Conservation (phyloP, 2,329 filamentous ascomycete species). For the Polytolypa hystricis region DNA sequence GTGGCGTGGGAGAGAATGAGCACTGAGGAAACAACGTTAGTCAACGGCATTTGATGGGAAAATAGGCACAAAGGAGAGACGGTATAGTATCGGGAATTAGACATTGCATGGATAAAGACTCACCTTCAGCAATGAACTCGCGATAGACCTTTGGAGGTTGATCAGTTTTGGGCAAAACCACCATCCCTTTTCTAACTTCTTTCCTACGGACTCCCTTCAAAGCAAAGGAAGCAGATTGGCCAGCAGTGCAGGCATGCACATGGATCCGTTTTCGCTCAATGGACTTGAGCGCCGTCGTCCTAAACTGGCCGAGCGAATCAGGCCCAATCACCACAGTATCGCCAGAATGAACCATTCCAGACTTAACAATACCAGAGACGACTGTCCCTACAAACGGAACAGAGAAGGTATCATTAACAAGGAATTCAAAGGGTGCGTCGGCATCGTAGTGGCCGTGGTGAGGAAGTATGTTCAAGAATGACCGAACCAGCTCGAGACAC, state of each 20-base stretch:
- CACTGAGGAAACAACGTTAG: slow-evolving; percentile 39
- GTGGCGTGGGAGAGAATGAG: slow-evolving; percentile 92
- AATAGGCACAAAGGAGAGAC: neutral
- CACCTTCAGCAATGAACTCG: slow-evolving; percentile 70
- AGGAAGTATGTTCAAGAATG: slow-evolving; percentile 88
- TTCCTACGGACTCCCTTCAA: slow-evolving; percentile 77
- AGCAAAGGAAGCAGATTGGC: slow-evolving; percentile 86
- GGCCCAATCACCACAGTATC: slow-evolving; percentile 83
- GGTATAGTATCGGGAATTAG: neutral
- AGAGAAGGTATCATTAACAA: slow-evolving; percentile 95
- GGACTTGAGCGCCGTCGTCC: slow-evolving; percentile 71
- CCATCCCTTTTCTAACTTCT: slow-evolving; percentile 96
- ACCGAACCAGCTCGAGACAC: slow-evolving; percentile 78
- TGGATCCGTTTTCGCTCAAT: slow-evolving; percentile 90
- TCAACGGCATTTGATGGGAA: neutral
- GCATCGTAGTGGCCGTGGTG: slow-evolving; percentile 88
- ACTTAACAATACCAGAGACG: slow-evolving; percentile 84
- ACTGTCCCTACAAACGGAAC: slow-evolving; percentile 96
- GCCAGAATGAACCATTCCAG: slow-evolving; percentile 78
- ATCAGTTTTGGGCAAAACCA: slow-evolving; percentile 76
- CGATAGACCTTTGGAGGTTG: slow-evolving; percentile 61
- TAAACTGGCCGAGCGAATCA: slow-evolving; percentile 82
- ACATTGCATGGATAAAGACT: slow-evolving; percentile 10
- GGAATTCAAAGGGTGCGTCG: slow-evolving; percentile 82
- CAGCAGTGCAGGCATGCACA: slow-evolving; percentile 78